These are phyloP conservation scores for Jaapia argillacea DNA, from an alignment of 768 basidiomycete genomes.

Conservation along the genomic window DNA sequence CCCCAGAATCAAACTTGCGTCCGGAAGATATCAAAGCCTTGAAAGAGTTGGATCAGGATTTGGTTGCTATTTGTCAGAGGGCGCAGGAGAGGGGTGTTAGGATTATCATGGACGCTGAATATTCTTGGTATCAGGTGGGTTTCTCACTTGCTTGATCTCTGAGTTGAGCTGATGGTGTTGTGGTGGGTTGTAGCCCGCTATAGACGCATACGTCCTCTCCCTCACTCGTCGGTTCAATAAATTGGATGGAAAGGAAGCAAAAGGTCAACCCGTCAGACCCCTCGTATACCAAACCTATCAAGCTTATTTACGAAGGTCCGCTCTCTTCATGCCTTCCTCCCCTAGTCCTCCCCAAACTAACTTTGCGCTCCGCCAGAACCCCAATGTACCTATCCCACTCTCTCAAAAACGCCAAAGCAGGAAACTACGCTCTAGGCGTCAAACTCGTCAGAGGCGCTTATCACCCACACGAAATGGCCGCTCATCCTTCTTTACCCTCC, in stretches of 20 bases:
- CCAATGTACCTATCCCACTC: slow-evolving; percentile 58
- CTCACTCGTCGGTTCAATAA: slow-evolving; percentile 74
- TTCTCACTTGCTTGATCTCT: neutral
- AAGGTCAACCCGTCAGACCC: slow-evolving; percentile 34
- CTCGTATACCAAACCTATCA: slow-evolving; percentile 84
- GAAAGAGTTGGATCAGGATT: slow-evolving; percentile 47
- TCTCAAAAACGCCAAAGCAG: slow-evolving; percentile 50
- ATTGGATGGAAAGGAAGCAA: slow-evolving; percentile 1
- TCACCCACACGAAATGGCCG: slow-evolving; percentile 62
- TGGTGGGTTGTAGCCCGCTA: slow-evolving; percentile 45
- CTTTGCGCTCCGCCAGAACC: slow-evolving; percentile 32
- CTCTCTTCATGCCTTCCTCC: neutral
- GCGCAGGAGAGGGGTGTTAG: slow-evolving; percentile 56
- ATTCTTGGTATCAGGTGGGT: slow-evolving; percentile 37
- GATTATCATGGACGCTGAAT: slow-evolving; percentile 80
- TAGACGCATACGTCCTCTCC: slow-evolving; percentile 70
- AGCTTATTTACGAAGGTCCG: slow-evolving; percentile 71
- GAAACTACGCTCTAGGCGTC: slow-evolving; percentile 72
- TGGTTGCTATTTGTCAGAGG: slow-evolving; percentile 52
- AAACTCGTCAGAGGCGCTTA: slow-evolving; percentile 95
- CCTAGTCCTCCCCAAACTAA: neutral
- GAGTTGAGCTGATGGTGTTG: neutral
- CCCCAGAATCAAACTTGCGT: slow-evolving; percentile 25
- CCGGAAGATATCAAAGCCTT: slow-evolving; percentile 51
- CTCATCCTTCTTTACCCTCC: slow-evolving; percentile 23